phyloP scores from a whole-genome alignment of 2,329 filamentous ascomycete species.

The Aspergillus floridensis region DNA sequence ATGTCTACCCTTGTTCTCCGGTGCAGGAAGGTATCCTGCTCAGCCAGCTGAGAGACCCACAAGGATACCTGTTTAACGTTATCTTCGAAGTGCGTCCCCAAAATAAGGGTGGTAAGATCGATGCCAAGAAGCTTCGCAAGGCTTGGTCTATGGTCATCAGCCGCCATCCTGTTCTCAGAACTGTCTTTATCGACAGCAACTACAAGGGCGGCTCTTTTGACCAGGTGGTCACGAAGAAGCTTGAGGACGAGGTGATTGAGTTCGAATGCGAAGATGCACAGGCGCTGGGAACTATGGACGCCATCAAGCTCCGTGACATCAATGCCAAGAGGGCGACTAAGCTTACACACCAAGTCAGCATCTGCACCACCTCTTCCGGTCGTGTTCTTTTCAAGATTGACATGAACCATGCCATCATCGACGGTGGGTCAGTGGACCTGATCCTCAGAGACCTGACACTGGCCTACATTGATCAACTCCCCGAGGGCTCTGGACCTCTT shows the following conservation, averaged over 20 bases:
- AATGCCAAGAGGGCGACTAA: conserved; percentile 26
- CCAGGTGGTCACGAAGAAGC: conserved; percentile 35
- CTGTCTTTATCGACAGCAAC: conserved; percentile 35
- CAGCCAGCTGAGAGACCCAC: conserved; percentile 36
- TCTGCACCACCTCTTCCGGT: conserved; percentile 33
- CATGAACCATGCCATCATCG: conserved; percentile 40
- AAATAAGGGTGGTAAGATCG: conserved; percentile 17
- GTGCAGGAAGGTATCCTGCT: conserved; percentile 40
- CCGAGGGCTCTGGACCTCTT: conserved; percentile 27
- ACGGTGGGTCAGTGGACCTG: conserved; percentile 35
- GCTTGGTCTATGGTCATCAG: conserved; percentile 35
- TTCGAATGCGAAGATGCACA: conserved; percentile 31
- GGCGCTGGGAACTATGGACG: conserved; percentile 27
- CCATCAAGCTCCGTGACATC: conserved; percentile 27
- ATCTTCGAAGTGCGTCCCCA: conserved; percentile 33
- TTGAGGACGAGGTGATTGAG: conserved; percentile 25
- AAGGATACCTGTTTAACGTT: conserved; percentile 37
- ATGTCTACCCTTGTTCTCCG: conserved; percentile 38
- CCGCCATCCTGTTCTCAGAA: conserved; percentile 35
- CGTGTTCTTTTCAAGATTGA: conserved; percentile 36
- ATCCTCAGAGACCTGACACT: conserved; percentile 31
- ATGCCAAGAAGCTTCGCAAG: conserved; percentile 27
- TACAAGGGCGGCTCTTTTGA: conserved; percentile 37
- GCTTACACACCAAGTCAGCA: conserved; percentile 34
- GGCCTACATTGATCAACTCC: conserved; percentile 32